These are phyloP conservation scores for Globisporangium alternatum DNA, from an alignment of 352 stramenopile species.

Conservation along the genomic window DNA sequence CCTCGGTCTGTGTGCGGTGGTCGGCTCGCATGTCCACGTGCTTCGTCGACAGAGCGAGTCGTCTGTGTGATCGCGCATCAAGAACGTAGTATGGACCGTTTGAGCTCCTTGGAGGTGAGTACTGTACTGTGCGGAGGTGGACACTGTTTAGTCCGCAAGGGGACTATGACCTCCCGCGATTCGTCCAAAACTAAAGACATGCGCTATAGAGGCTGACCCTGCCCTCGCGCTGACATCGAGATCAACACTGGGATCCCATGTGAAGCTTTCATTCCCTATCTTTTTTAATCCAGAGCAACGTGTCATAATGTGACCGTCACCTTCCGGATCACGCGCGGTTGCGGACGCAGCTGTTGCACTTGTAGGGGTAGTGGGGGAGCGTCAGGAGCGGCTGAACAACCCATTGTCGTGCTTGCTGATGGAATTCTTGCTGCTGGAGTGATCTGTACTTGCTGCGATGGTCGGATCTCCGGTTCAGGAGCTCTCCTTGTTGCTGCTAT, in stretches of 20 bases:
- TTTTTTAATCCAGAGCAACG: not conserved
- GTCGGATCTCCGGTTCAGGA: not conserved
- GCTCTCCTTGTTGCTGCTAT: not conserved
- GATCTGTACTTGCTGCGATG: not conserved
- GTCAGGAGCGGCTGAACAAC: not conserved
- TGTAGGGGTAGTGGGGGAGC: not conserved
- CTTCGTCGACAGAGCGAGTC: too few relatives aligned
- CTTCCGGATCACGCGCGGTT: slow-evolving; percentile 29
- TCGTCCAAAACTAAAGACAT: too few relatives aligned
- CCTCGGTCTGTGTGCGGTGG: too few relatives aligned
- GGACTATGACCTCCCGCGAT: too few relatives aligned
- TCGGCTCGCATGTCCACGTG: too few relatives aligned
- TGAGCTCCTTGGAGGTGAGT: too few relatives aligned
- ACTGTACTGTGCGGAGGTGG: too few relatives aligned
- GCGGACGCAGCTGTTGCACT: slow-evolving; percentile 14
- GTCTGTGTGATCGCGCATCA: too few relatives aligned
- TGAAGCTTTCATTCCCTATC: not conserved
- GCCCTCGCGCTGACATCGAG: not conserved
- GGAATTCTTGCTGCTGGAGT: not conserved
- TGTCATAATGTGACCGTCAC: slow-evolving; percentile 41
- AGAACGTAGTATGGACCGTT: too few relatives aligned
- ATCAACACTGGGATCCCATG: not conserved
- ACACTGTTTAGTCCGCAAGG: too few relatives aligned
- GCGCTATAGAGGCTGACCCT: too few relatives aligned
- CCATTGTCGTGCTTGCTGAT: not conserved